phyloP scores from a whole-genome alignment of 2,329 filamentous ascomycete genomes.

The Fusarium denticulatum region DNA sequence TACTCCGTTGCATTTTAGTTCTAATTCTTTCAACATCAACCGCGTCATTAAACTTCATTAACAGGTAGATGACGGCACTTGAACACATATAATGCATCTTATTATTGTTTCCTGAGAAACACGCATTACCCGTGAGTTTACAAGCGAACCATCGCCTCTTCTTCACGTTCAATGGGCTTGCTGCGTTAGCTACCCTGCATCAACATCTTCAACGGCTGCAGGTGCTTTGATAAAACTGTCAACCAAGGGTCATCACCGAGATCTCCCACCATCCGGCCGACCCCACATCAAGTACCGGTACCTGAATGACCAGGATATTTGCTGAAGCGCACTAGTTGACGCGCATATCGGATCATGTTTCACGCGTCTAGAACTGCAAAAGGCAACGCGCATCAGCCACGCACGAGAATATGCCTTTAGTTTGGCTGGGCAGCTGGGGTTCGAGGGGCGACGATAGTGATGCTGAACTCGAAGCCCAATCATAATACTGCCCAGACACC shows the following conservation, averaged over 20 bases:
- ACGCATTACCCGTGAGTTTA: not conserved
- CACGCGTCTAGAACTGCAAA: conserved; percentile 45
- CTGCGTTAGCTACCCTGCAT: conserved; percentile 25
- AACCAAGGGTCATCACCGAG: conserved; percentile 28
- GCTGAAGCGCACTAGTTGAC: conserved; percentile 45
- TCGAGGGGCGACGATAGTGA: conserved; percentile 27
- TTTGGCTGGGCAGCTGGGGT: conserved; percentile 9
- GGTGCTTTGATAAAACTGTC: conserved; percentile 36
- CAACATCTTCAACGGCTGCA: conserved; percentile 20
- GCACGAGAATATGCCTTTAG: conserved; percentile 33
- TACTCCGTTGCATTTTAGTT: not conserved
- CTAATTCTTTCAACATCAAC: not conserved
- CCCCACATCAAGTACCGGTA: conserved; percentile 43
- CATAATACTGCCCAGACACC: conserved; percentile 37
- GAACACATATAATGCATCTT: not conserved
- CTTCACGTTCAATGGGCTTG: not conserved
- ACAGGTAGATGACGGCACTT: not conserved
- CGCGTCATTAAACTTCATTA: not conserved
- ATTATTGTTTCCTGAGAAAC: not conserved
- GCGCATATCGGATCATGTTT: conserved; percentile 47
- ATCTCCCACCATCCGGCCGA: conserved; percentile 35
- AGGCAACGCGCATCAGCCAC: conserved; percentile 44
- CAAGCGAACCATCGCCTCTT: not conserved
- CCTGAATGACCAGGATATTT: conserved; percentile 38
- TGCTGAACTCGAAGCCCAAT: conserved; percentile 35